Conservation (phyloP, 176 grass and related monocot genomes). For the Neostapfia colusana region DNA sequence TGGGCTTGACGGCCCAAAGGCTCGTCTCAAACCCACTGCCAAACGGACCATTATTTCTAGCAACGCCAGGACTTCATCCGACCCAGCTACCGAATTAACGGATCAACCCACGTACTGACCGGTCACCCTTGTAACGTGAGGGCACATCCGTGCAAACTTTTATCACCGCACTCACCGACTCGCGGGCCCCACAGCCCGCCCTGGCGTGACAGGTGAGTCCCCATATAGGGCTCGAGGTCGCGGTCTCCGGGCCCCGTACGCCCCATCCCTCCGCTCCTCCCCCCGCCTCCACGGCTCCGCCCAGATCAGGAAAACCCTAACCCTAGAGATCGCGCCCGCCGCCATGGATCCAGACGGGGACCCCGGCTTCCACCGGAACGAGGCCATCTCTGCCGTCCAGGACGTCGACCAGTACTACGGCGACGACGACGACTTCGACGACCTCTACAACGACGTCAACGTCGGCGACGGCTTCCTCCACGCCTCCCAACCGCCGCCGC, state of each 20-base stretch:
- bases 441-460: slow-evolving; percentile 80
- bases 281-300: not conserved
- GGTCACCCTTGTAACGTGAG: too few relatives aligned
- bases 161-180: not conserved
- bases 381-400: slow-evolving; percentile 64
- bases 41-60: too few relatives aligned
- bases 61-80: too few relatives aligned
- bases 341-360: slow-evolving; percentile 41
- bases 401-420: slow-evolving; percentile 79
- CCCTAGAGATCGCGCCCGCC: slow-evolving; percentile 26
- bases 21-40: too few relatives aligned
- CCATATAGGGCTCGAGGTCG: not conserved
- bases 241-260: too few relatives aligned
- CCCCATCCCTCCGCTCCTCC: not conserved
- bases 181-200: not conserved
- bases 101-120: too few relatives aligned
- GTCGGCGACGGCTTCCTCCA: slow-evolving; percentile 68
- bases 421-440: slow-evolving; percentile 81
- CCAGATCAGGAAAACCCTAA: not conserved
- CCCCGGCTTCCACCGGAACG: slow-evolving; percentile 55
- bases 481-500: slow-evolving; percentile 21
- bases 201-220: not conserved
- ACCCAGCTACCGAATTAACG: not conserved
- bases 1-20: too few relatives aligned
- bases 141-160: not conserved